Conservation (phyloP, 2,329 filamentous ascomycete genomes). For the Talaromyces atroroseus region DNA sequence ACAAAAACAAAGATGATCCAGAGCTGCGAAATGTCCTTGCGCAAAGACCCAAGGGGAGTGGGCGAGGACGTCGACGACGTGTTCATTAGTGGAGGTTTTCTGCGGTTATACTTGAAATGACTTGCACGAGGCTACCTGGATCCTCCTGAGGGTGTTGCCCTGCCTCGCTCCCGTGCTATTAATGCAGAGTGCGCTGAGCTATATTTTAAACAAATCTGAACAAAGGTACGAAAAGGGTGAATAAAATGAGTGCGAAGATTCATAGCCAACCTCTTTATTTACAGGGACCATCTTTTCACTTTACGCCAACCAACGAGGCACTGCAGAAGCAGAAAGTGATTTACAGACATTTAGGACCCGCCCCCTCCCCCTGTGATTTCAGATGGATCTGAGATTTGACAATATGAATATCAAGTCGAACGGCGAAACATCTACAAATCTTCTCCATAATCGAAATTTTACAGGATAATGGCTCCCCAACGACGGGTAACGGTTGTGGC, state of each 20-base stretch:
- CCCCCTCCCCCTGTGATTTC: not conserved
- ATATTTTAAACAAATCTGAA: no score
- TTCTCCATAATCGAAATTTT: not conserved
- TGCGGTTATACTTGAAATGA: not conserved
- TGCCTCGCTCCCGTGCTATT: not conserved
- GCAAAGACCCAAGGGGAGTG: conserved; percentile 78
- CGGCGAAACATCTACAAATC: not conserved
- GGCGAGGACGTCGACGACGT: conserved; percentile 70
- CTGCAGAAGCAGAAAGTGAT: not conserved
- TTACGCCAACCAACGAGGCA: not conserved
- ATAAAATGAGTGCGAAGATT: not conserved
- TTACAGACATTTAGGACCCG: not conserved
- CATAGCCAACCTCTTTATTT: not conserved
- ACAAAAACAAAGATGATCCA: conserved; percentile 84
- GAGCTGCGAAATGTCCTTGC: conserved; percentile 74
- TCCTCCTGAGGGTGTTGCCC: not conserved
- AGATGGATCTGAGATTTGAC: not conserved
- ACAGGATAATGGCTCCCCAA: not conserved
- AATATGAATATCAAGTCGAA: not conserved
- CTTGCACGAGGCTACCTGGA: not conserved
- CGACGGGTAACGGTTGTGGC: not conserved
- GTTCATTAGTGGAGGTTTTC: conserved; percentile 19
- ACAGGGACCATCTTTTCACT: not conserved
- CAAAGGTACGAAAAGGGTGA: no score
- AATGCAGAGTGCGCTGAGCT: not conserved